Evolutionary conservation across 1,139 yeast genomes (phyloP).

Genomic region (Suhomyces chickasaworum): DNA sequence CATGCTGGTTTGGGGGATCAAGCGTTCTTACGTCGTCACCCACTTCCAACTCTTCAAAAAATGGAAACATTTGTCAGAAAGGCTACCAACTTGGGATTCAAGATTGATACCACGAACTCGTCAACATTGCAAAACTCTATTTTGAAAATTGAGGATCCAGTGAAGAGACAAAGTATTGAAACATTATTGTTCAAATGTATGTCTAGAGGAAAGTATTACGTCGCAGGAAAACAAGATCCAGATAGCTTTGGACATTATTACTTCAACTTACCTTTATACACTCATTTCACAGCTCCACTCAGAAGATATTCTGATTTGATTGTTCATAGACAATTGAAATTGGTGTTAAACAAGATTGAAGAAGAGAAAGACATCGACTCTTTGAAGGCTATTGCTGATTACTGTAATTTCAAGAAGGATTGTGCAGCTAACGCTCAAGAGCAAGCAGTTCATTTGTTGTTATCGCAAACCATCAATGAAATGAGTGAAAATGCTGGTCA

Average conservation of each 20-base stretch:
- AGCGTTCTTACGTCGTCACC: slow-evolving; percentile 85
- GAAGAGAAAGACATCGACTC: slow-evolving; percentile 63
- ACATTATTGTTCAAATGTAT: slow-evolving; percentile 79
- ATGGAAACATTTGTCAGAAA: slow-evolving; percentile 78
- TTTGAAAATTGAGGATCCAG: slow-evolving; percentile 61
- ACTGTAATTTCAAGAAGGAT: slow-evolving; percentile 93
- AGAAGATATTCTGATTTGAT: slow-evolving; percentile 90
- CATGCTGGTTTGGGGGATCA: slow-evolving; percentile 76
- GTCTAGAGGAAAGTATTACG: slow-evolving; percentile 81
- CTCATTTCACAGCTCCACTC: slow-evolving; percentile 92
- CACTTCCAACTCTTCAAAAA: slow-evolving; percentile 80
- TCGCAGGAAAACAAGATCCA: slow-evolving; percentile 86
- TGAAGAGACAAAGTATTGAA: slow-evolving; percentile 74
- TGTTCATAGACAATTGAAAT: slow-evolving; percentile 88
- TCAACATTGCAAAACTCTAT: slow-evolving; percentile 75
- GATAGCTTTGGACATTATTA: slow-evolving; percentile 79
- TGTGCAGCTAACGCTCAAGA: slow-evolving; percentile 93
- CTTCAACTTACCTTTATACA: slow-evolving; percentile 79
- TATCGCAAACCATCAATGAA: slow-evolving; percentile 82
- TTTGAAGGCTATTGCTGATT: slow-evolving; percentile 80
- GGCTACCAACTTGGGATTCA: slow-evolving; percentile 64
- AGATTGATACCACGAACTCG: slow-evolving; percentile 73
- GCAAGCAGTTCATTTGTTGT: slow-evolving; percentile 84
- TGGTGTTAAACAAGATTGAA: slow-evolving; percentile 47
- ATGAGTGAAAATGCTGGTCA: slow-evolving; percentile 80